phyloP scores from a whole-genome alignment of 345 rosid species.

The Eucalyptus cloeziana region DNA sequence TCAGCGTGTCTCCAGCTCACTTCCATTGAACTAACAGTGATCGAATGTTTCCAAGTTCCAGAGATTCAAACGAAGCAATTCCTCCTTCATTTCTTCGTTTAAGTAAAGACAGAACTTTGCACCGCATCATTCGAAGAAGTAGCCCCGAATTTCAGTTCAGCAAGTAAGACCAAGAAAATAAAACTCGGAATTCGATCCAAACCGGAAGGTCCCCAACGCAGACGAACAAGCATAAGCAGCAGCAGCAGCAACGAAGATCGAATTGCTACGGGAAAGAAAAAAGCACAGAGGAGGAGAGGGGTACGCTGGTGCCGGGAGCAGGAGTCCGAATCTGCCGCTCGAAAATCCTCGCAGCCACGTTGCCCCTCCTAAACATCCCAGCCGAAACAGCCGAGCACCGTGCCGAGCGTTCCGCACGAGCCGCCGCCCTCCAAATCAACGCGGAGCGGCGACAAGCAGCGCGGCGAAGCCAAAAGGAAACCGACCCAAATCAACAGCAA shows the following conservation, averaged over 20 bases:
- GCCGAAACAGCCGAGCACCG: neutral
- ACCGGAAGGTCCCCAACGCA: neutral
- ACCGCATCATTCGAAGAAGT: neutral
- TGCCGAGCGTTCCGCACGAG: no score
- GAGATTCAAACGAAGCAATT: neutral
- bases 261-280: neutral
- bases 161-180: neutral
- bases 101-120: neutral
- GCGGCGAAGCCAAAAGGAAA: neutral
- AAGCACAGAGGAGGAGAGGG: neutral
- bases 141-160: neutral
- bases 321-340: conserved; percentile 70
- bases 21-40: neutral
- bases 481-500: neutral
- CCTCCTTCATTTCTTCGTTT: neutral
- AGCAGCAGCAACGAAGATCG: neutral
- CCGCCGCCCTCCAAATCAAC: neutral
- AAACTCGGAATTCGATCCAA: neutral
- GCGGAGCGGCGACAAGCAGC: neutral
- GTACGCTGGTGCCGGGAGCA: conserved; percentile 66
- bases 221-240: neutral
- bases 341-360: conserved; percentile 73
- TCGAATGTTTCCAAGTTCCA: neutral
- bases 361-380: conserved; percentile 50
- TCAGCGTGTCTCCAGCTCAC: neutral